Evolutionary conservation across 805 yeast genomes (phyloP), one percentile per base, ranked within the genome.

Genomic region (Candida morakotiae): DNA sequence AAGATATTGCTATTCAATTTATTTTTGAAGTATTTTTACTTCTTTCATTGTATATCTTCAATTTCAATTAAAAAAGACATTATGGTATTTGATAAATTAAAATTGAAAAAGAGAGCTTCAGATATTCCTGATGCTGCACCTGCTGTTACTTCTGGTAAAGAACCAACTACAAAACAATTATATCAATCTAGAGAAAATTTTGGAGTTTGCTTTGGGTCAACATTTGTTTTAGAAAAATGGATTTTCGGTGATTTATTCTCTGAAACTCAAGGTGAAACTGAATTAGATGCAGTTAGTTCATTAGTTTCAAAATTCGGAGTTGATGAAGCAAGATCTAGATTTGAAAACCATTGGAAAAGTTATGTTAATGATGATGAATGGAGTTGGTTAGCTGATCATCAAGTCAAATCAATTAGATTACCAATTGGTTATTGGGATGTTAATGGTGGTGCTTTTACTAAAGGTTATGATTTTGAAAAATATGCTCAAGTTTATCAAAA

Each of bases 371-470:
- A 79, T 38, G 71, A 72, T 6, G 97, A 91, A 54, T 89, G 96
- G 95, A 51, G 72, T 15, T 87, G 87, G 85, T 59, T 91, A 20
- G 57, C 64, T 31, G 62, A 69, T 15, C 71, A 69, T 37, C 85
- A 87, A 6, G 85, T 85, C n/a, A 87, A 86, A 17, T 75, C 88
- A 2, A 71, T 91, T 4, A 72, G 98, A 50, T 71, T 91, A 1
- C 98, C 98, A 6, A 62, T 91, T 45, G 98, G 98, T 0, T 91
- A 85, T 59, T 91, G 96, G 96, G 80, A 76, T 40, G 76, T 88
- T n/a, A 73, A 64, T 35, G 80, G 82, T 15, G 87, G 89, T 1
- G 46, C 49, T 13, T 83, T 68, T 53, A 62, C 78, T 28, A 58
- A 60, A 15, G 76, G 72, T 3, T 82, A 95, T 2, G 80, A 81